phyloP scores from a whole-genome alignment of 495 filamentous ascomycete genomes.

The Mycothermus thermophilus region DNA sequence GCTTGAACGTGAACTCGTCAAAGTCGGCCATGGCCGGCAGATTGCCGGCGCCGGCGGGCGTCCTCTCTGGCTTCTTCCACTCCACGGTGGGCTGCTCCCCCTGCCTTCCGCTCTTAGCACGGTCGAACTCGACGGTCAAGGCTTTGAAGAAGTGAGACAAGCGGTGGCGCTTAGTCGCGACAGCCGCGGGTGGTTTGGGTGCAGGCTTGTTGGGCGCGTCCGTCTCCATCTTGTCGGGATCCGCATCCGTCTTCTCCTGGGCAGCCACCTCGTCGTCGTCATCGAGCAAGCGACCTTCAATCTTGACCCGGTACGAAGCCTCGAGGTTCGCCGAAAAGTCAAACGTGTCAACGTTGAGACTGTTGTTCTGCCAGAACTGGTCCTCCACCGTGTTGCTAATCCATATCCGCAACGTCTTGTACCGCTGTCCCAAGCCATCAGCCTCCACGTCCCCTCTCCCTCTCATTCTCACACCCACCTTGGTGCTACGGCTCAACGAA shows the following conservation, averaged over 20 bases:
- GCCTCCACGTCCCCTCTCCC: neutral
- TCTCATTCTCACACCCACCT: constrained; percentile 30
- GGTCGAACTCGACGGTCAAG: constrained; percentile 78
- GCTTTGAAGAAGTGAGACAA: constrained; percentile 95
- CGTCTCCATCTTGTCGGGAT: constrained; percentile 49
- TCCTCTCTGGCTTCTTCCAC: constrained; percentile 58
- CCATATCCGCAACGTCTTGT: constrained; percentile 82
- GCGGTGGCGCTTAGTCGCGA: constrained; percentile 38
- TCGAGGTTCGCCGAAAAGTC: constrained; percentile 58
- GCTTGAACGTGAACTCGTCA: constrained; percentile 81
- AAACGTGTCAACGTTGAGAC: constrained; percentile 51
- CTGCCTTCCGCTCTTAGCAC: constrained; percentile 30
- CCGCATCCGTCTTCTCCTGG: constrained; percentile 20
- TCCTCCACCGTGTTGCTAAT: constrained; percentile 90
- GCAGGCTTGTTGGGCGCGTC: constrained; percentile 45
- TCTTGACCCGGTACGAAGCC: constrained; percentile 75
- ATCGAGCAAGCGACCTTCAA: constrained; percentile 81
- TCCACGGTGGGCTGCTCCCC: constrained; percentile 45
- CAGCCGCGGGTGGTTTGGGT: constrained; percentile 24
- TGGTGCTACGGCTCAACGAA: constrained; percentile 60
- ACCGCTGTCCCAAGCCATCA: constrained; percentile 34
- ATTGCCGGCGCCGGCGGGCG: constrained; percentile 34
- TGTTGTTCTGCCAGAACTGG: constrained; percentile 76
- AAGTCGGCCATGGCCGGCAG: constrained; percentile 56
- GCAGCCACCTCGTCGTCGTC: constrained; percentile 45